These are phyloP conservation scores for Phialocephala sp. DNA, from an alignment of 2,329 filamentous ascomycete genomes.

Conservation along the genomic window DNA sequence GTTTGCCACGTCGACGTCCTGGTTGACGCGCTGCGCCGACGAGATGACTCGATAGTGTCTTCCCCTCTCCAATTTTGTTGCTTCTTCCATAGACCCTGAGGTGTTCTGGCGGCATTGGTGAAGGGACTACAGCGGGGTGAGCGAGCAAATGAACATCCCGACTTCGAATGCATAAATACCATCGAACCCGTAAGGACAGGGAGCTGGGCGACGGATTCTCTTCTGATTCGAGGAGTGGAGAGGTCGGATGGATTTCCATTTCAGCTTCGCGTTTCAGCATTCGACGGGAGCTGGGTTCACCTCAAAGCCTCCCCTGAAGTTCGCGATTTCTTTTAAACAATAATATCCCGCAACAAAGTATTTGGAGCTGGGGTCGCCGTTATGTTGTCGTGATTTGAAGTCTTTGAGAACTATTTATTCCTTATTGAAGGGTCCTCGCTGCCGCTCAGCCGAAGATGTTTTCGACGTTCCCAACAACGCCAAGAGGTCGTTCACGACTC, in stretches of 20 bases:
- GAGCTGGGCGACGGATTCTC: slow-evolving; percentile 11
- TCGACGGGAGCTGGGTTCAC: slow-evolving; percentile 4
- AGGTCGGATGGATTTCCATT: slow-evolving; percentile 19
- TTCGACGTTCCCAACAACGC: slow-evolving; percentile 27
- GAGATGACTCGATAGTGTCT: slow-evolving; percentile 10
- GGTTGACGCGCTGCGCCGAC: not conserved
- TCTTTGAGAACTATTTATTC: slow-evolving; percentile 13
- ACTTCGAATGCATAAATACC: slow-evolving; percentile 28
- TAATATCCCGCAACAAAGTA: slow-evolving; percentile 17
- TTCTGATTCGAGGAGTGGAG: slow-evolving; percentile 24
- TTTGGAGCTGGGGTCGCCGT: slow-evolving; percentile 7
- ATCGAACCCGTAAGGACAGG: slow-evolving; percentile 1
- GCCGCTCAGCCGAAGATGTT: slow-evolving; percentile 12
- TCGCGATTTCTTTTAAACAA: slow-evolving; percentile 19
- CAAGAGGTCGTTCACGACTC: slow-evolving; percentile 37
- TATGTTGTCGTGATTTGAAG: slow-evolving; percentile 10
- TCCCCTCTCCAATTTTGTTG: slow-evolving; percentile 23
- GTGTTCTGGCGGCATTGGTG: slow-evolving; percentile 2
- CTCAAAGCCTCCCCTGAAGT: slow-evolving; percentile 9
- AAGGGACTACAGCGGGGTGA: slow-evolving; percentile 3
- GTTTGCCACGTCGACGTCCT: slow-evolving; percentile 11
- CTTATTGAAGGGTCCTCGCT: slow-evolving; percentile 11
- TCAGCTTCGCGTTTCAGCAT: slow-evolving; percentile 24
- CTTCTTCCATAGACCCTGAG: slow-evolving; percentile 14
- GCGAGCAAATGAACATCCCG: slow-evolving; percentile 24